A percentile compares a stretch with the other conserved stretches of the same genome.
phyloP scores from a whole-genome alignment of 2,329 filamentous ascomycete species.

The Pestalotiopsis sp. region DNA sequence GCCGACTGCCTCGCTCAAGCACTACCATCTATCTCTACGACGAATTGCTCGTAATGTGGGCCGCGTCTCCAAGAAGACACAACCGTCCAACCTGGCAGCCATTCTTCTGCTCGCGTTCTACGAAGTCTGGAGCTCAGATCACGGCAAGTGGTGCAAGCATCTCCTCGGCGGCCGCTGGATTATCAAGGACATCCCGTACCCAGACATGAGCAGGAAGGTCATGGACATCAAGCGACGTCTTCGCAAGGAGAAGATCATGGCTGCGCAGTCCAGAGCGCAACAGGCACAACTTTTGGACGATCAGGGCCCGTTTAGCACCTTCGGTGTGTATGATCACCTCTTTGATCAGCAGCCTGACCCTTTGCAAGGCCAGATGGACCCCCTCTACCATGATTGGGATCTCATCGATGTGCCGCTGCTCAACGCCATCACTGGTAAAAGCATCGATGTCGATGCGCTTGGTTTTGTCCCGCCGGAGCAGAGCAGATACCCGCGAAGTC shows the following conservation, averaged over 20 bases:
- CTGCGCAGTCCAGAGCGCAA: conserved; percentile 26
- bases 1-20: conserved; percentile 80
- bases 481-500: conserved; percentile 28
- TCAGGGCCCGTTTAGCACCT: conserved; percentile 6
- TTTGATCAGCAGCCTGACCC: not conserved
- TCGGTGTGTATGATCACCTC: conserved; percentile 6
- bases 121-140: conserved; percentile 92
- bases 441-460: conserved; percentile 57
- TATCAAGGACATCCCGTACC: conserved; percentile 80
- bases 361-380: conserved; percentile 24
- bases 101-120: conserved; percentile 87
- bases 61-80: conserved; percentile 67
- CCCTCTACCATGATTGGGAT: conserved; percentile 35
- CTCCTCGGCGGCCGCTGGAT: conserved; percentile 82
- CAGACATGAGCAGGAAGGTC: conserved; percentile 71
- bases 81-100: conserved; percentile 84
- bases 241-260: conserved; percentile 20
- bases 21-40: conserved; percentile 86
- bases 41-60: conserved; percentile 77
- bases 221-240: conserved; percentile 59
- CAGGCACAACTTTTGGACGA: not conserved
- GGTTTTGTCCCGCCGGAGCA: conserved; percentile 36
- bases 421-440: conserved; percentile 51
- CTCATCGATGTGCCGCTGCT: conserved; percentile 39
- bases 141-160: conserved; percentile 94